Conservation (phyloP, 2,329 filamentous ascomycete species). For the Sporothrix inflata region DNA sequence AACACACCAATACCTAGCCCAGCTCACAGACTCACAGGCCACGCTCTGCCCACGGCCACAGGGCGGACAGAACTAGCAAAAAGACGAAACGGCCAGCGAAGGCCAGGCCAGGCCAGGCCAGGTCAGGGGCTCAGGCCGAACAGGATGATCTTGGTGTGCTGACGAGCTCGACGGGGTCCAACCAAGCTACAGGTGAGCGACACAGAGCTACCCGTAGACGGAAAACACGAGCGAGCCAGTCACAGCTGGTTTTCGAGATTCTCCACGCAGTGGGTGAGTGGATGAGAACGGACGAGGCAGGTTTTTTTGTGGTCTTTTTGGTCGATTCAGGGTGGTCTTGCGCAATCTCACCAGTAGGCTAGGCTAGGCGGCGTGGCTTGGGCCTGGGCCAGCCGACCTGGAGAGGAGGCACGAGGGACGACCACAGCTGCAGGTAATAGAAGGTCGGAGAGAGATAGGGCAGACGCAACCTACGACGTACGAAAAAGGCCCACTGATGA, state of each 20-base stretch:
- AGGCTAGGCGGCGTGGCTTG: constrained; percentile 18
- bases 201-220: background rate
- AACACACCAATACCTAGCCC: background rate
- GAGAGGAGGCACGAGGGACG: background rate
- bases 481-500: background rate
- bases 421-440: background rate
- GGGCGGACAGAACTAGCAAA: background rate
- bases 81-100: background rate
- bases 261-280: background rate
- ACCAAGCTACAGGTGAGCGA: background rate
- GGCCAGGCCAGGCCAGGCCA: background rate
- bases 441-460: background rate
- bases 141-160: background rate
- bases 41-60: background rate
- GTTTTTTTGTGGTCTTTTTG: background rate
- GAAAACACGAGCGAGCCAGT: constrained; percentile 10
- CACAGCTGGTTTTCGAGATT: background rate
- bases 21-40: background rate
- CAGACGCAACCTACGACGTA: constrained; percentile 2
- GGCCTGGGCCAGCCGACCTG: background rate
- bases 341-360: constrained; percentile 2
- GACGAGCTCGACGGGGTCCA: background rate
- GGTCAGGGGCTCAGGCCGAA: background rate
- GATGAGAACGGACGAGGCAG: background rate
- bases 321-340: background rate